Percentiles rank a stretch among this genome's conserved stretches.
phyloP scores from a whole-genome alignment of 2,329 filamentous ascomycete species.

The Fusarium sp. region DNA sequence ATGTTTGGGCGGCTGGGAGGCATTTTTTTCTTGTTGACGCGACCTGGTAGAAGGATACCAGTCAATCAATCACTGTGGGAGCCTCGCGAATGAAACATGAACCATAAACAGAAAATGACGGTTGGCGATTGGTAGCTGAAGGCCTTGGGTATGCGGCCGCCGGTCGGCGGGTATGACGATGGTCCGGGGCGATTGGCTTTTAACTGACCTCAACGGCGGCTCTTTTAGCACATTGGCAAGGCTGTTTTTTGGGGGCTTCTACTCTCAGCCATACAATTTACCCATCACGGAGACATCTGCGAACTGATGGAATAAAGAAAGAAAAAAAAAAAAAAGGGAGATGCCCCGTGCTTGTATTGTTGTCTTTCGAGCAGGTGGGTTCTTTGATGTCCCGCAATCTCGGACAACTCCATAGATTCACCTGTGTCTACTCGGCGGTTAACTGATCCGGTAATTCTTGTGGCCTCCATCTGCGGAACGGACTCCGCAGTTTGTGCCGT shows the following conservation, averaged over 20 bases:
- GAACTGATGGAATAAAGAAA: background rate
- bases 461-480: background rate
- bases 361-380: constrained; percentile 9
- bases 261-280: background rate
- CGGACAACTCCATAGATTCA: constrained; percentile 27
- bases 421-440: constrained; percentile 13
- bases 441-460: background rate
- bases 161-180: constrained; percentile 26
- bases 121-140: constrained; percentile 1
- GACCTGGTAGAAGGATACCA: constrained; percentile 2
- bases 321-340: background rate
- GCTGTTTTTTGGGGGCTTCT: background rate
- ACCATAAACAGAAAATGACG: constrained; percentile 4
- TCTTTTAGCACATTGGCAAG: constrained; percentile 7
- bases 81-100: background rate
- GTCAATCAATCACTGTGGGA: background rate
- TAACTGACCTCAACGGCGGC: constrained; percentile 25
- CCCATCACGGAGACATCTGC: background rate
- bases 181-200: constrained; percentile 27
- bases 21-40: background rate
- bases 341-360: constrained; percentile 15
- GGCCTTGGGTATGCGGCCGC: constrained; percentile 7
- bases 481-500: background rate
- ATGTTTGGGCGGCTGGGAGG: background rate
- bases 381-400: constrained; percentile 27